Evolutionary conservation across 306 rosid genomes (phyloP), one percentile per base, ranked within the genome.

Genomic region (Vigna trinervia): DNA sequence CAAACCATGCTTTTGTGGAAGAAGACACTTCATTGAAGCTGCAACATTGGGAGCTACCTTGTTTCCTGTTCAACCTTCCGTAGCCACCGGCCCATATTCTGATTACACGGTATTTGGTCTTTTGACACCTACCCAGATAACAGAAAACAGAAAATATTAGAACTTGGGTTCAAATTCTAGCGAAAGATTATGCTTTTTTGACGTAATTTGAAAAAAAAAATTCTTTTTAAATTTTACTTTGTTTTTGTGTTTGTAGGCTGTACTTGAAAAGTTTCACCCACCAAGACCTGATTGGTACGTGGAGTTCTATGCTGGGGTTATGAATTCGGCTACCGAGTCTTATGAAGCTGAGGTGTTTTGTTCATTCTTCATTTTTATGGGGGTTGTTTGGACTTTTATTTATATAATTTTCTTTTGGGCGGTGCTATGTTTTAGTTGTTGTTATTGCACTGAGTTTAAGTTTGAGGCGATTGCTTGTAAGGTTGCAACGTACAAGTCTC

Each of bases 251-350:
- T 58, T 62, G 59, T 73, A 88, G 97, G 82, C 73, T 84, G 14
- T 80, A 50, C 50, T 92, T 85, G 85, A 81, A 65, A 76, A 82
- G 88, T 79, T 88, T 87, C 94, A 71, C 67, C 93, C 96, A 19
- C 92, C 88, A 11, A 90, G 82, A 70, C 90, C 94, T 39, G 97
- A 86, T 70, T 90, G 97, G 97, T 95, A 90, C 41, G 94, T 92
- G 78, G 95, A 90, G 78, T 86, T 92, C 8, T 86, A 87, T 58
- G 98, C 96, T 59, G 89, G 75, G 4, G 82, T 84, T 71, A 52
- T 86, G 87, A 82, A 82, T 57, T 59, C 74, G 3, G 20, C 82
- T 68, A 86, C 75, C 77, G 73, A 89, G 63, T 45, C 87, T 34
- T 92, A 90, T 57, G 97, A 94, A 76, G 86, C 83, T 5, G 93